Evolutionary conservation across 352 stramenopile genomes (phyloP), one percentile per base, ranked within the genome.

Genomic region (Phytopythium sindhum): DNA sequence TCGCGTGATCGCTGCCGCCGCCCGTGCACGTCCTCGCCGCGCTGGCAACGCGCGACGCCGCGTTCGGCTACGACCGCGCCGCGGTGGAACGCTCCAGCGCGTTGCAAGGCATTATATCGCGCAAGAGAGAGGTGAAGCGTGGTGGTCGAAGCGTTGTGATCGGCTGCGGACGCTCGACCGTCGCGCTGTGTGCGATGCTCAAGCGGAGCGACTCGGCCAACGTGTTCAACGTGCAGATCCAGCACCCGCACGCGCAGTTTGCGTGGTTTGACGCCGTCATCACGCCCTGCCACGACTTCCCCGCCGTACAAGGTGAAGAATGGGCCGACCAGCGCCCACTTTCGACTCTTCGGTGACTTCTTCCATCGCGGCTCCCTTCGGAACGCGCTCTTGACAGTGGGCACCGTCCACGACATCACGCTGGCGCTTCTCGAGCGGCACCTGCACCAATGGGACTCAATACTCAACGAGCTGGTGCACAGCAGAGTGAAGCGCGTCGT

Each of bases 171-270:
- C 74, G 84, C 2, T 79, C 80, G 17, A 93, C 84, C 0, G 78
- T 91, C 24, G 64, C 84, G 45, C 66, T 93, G 15, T 86, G 82
- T 63, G 82, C 78, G 11, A 66, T 77, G 44, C 60, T 90, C 59
- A 86, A 85, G 61, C 71, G 64, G 45, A 33, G 61, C 33, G 35
- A 56, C 15, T 58, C 66, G 2, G 5, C n/a, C 12, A 29, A 12
- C 15, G 64, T 79, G 17, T 87, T 85, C 52, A 88, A 85, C 69
- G 75, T 93, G 50, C 84, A 93, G 65, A 88, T 93, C 63, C 81
- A 93, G 63, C 84, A 93, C 51, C 84, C 84, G 21, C 79, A 81
- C 12, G 76, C 83, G 33, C 64, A 70, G 1, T 50, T 93, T 31
- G 23, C 56, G 12, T 79, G 78, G 50, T 91, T 91, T 31, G 72